Evolutionary conservation across 768 basidiomycete genomes (phyloP), one percentile per base, ranked within the genome.

Genomic region (Austroboletus eburneus): DNA sequence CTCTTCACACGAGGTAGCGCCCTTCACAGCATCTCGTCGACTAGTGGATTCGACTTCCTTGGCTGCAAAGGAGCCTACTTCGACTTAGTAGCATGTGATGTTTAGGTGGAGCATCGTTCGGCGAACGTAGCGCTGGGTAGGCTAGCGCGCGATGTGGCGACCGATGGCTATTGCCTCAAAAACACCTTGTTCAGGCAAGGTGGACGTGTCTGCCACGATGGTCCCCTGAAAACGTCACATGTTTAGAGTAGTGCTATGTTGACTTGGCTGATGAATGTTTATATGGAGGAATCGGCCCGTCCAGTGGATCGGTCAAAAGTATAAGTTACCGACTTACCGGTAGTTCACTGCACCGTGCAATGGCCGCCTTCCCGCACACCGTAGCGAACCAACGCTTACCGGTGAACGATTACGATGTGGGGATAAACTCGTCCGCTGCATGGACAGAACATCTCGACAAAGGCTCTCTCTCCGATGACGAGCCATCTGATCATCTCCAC

Each of bases 351-450:
- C 33, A 34, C 33, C 25, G 17, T 36, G 32, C 55, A 36, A 72
- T 71, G 72, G 59, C 67, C 34, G 70, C 72, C 39, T 58, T 71
- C 43, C 71, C 71, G 21, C 27, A 27, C 16, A 39, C 27, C 45
- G 39, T 3, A 40, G 49, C 38, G 57, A 33, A n/a, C 70, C 70
- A 30, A 32, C 72, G 52, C 36, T 59, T 54, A 35, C 45, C 29
- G 46, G 57, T 64, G 8, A 54, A 56, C 33, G 78, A 79, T 41
- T 88, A 90, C 56, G 88, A 89, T 60, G 77, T 81, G 1, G 87
- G 88, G 4, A 75, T 90, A 63, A 88, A 90, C 66, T 74, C 84
- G 10, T 89, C 88, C 1, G 65, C 75, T 6, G 88, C 85, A 10
- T 91, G 87, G 88, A 83, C 85, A 20, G 83, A 79, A 48, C 75